Percentiles rank a stretch among this genome's conserved stretches.
Evolutionary conservation across 495 filamentous ascomycete genomes (phyloP).

Genomic region (Zalerion maritima): DNA sequence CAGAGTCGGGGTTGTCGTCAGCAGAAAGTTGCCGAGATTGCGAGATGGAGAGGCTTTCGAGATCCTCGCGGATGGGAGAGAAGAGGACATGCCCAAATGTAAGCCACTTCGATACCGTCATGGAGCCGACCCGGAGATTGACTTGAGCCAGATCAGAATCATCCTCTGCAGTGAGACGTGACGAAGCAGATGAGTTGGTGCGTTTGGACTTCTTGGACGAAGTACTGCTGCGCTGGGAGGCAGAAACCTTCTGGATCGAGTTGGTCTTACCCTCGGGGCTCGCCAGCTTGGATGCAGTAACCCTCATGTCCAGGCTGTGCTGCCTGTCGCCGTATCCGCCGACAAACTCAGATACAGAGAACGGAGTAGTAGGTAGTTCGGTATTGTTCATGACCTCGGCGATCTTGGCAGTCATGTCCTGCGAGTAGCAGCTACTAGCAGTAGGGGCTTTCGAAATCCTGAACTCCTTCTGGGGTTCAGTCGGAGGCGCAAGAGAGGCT

Average conservation of each 20-base stretch:
- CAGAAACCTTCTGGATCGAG: conserved; percentile 5
- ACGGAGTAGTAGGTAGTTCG: conserved; percentile 28
- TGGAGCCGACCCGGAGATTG: conserved; percentile 65
- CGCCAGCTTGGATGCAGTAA: too few species aligned
- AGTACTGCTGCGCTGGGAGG: conserved; percentile 22
- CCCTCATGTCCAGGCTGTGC: conserved; percentile 12
- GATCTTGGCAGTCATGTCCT: conserved; percentile 31
- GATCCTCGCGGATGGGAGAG: conserved; percentile 73
- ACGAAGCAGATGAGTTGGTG: conserved; percentile 29
- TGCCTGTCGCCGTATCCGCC: conserved; percentile 35
- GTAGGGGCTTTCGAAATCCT: too few species aligned
- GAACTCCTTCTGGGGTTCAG: too few species aligned
- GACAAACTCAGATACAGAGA: conserved; percentile 39
- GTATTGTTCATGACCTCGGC: conserved; percentile 24
- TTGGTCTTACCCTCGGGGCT: too few species aligned
- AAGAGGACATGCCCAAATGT: conserved; percentile 92
- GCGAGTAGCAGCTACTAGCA: conserved; percentile 27
- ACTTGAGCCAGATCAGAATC: conserved; percentile 54
- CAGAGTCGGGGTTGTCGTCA: too few species aligned
- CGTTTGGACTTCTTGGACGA: conserved; percentile 28
- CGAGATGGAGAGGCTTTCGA: conserved; percentile 34
- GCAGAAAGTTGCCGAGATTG: too few species aligned
- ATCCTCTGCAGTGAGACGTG: conserved; percentile 30
- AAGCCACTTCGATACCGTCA: conserved; percentile 62
- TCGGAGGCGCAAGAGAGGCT: too few species aligned